phyloP scores from a whole-genome alignment of 371 early-diverging fungal genomes.

The Mortierella sp. region DNA sequence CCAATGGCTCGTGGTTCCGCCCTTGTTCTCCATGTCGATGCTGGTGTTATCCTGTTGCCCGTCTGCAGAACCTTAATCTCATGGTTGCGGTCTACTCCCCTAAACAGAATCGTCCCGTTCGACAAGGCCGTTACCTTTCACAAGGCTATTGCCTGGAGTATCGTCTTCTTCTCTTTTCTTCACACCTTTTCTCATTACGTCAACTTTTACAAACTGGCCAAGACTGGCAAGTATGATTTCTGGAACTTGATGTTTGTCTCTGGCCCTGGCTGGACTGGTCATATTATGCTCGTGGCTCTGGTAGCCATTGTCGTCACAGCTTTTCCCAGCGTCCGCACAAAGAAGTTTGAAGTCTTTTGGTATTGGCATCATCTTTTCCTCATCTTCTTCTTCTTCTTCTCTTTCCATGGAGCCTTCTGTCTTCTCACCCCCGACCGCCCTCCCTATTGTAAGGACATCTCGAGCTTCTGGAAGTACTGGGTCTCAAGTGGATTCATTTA shows the following conservation, averaged over 20 bases:
- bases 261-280: conserved; percentile 85
- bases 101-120: conserved; percentile 74
- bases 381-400: conserved; percentile 80
- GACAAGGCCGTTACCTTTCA: conserved; percentile 80
- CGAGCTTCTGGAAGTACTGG: conserved; percentile 88
- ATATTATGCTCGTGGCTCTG: conserved; percentile 75
- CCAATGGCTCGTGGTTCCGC: conserved; percentile 72
- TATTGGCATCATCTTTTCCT: conserved; percentile 88
- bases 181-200: conserved; percentile 80
- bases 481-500: conserved; percentile 75
- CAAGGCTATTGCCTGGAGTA: conserved; percentile 77
- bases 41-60: conserved; percentile 81
- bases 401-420: conserved; percentile 89
- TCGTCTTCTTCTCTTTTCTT: conserved; percentile 78
- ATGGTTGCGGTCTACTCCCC: conserved; percentile 74
- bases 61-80: conserved; percentile 86
- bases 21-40: conserved; percentile 73
- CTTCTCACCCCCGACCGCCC: conserved; percentile 80
- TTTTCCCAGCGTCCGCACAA: conserved; percentile 64
- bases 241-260: conserved; percentile 61
- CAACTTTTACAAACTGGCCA: conserved; percentile 72
- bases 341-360: conserved; percentile 86
- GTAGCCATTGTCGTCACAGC: conserved; percentile 80
- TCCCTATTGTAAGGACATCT: conserved; percentile 76
- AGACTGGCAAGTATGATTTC: conserved; percentile 70